Conservation (phyloP, 306 rosid genomes). For the Fragaria nilgerrensis region DNA sequence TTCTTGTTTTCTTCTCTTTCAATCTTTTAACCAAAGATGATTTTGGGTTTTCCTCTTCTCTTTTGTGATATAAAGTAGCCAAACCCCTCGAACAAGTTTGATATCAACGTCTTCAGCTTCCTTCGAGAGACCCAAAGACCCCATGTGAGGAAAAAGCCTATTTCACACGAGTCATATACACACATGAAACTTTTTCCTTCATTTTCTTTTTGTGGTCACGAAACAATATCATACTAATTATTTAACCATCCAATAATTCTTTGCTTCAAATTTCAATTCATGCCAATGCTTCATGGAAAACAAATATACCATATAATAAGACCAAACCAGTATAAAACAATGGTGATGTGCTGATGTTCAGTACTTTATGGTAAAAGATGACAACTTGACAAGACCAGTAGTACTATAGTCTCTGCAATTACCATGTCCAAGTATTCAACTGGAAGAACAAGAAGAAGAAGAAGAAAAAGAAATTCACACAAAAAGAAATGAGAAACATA, state of each 20-base stretch:
- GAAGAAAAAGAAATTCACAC: background rate
- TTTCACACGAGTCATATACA: slow-evolving; percentile 3
- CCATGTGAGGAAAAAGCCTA: background rate
- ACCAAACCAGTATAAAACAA: background rate
- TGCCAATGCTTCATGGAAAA: background rate
- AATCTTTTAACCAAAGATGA: background rate
- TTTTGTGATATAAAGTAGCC: background rate
- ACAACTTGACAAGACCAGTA: background rate
- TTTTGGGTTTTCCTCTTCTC: background rate
- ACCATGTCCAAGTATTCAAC: slow-evolving; percentile 4
- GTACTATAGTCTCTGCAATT: background rate
- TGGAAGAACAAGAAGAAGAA: background rate
- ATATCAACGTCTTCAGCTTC: slow-evolving; percentile 4
- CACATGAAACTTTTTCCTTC: slow-evolving; percentile 4
- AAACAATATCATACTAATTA: background rate
- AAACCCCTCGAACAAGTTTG: background rate
- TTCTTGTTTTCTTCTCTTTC: background rate
- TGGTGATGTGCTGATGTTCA: background rate
- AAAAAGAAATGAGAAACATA: background rate
- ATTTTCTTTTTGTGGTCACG: background rate
- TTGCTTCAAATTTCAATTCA: background rate
- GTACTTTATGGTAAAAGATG: background rate
- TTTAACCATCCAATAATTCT: background rate
- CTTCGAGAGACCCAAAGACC: background rate
- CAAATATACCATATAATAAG: background rate